Conservation (phyloP, 1,284 basidiomycete species). For the Trametes polyzona region DNA sequence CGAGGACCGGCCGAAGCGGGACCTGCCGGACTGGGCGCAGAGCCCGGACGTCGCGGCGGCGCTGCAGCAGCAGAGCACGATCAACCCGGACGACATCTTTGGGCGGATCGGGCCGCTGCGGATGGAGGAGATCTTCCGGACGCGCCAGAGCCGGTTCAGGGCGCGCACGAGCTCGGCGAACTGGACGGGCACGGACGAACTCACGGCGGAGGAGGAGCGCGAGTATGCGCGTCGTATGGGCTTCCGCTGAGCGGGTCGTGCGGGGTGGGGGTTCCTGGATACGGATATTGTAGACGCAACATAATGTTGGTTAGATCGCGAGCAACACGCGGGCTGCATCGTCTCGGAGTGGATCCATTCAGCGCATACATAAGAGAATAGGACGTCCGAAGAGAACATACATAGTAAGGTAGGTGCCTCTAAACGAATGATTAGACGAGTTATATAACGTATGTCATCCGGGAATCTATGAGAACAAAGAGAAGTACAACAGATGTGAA, state of each 20-base stretch:
- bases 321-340: too few species aligned
- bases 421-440: too few species aligned
- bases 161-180: conserved; percentile 92
- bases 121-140: conserved; percentile 88
- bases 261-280: background rate
- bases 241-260: conserved; percentile 44
- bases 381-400: too few species aligned
- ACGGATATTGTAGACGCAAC: background rate
- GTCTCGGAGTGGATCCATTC: too few species aligned
- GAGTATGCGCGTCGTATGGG: conserved; percentile 93
- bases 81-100: conserved; percentile 93
- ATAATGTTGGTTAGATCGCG: background rate
- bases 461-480: background rate
- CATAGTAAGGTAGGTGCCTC: too few species aligned
- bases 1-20: conserved; percentile 72
- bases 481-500: background rate
- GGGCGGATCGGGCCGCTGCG: conserved; percentile 81
- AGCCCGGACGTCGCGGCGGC: conserved; percentile 82
- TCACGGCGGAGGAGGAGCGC: conserved; percentile 82
- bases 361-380: too few species aligned
- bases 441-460: background rate
- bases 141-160: conserved; percentile 78
- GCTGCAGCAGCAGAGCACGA: conserved; percentile 76
- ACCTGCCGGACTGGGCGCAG: conserved; percentile 88
- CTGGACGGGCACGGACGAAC: conserved; percentile 85